These are phyloP conservation scores for Streptanthus diversifolius DNA, from an alignment of 345 rosid genomes.

Conservation along the genomic window DNA sequence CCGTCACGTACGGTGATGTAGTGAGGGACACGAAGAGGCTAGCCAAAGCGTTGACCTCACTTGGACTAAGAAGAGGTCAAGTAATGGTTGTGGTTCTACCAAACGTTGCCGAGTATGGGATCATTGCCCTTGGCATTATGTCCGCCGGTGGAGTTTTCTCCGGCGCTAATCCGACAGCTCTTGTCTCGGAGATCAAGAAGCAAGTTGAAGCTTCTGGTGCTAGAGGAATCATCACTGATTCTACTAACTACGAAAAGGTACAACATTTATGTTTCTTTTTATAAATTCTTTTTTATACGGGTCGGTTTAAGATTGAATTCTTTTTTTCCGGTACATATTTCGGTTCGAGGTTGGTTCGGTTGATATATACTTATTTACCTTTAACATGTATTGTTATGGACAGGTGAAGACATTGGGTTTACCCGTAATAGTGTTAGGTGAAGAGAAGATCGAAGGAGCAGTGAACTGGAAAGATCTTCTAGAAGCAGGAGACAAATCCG, in stretches of 20 bases:
- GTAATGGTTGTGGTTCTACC: conserved; percentile 87
- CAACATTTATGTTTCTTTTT: background rate
- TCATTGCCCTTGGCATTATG: conserved; percentile 83
- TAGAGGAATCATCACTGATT: conserved; percentile 66
- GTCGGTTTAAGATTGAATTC: too few relatives aligned
- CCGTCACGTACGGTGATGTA: conserved; percentile 65
- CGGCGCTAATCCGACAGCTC: conserved; percentile 81
- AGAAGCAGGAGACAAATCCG: conserved; percentile 64
- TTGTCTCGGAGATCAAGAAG: conserved; percentile 67
- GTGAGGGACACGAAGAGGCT: conserved; percentile 63
- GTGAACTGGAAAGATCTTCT: conserved; percentile 71
- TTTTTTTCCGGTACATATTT: background rate
- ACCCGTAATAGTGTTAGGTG: conserved; percentile 61
- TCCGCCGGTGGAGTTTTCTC: conserved; percentile 89
- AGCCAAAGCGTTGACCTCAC: conserved; percentile 67
- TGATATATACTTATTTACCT: background rate
- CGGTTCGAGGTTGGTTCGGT: background rate
- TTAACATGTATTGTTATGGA: background rate
- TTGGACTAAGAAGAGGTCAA: conserved; percentile 79
- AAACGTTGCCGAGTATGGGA: conserved; percentile 79
- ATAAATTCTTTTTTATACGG: background rate
- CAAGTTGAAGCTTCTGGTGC: conserved; percentile 82
- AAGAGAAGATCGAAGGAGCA: conserved; percentile 46
- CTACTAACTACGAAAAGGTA: conserved; percentile 64
- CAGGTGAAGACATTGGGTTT: conserved; percentile 60